Base-by-base conservation (phyloP, 1,284 basidiomycete species). In the Tranzscheliella williamsii region DNA sequence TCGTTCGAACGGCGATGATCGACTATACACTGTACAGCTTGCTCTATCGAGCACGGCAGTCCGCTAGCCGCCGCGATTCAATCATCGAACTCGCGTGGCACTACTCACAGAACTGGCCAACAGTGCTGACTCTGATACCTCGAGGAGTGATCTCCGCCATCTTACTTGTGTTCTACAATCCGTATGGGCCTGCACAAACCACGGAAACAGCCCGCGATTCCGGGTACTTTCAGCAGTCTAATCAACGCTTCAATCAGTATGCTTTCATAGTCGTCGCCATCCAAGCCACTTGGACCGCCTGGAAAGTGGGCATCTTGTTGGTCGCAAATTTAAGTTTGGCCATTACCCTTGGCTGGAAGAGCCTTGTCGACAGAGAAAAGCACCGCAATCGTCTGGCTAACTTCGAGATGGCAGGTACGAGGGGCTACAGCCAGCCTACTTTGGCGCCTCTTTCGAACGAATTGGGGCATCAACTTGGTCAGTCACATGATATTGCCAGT, bases 21-120 rank as follows among this genome's bases (percentile, higher is more conserved):
- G 58, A 58, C 23, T 64, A 53, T 30, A 41, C 55, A 13, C 54
- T 65, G n/a, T 70, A 68, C 46, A 66, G 61, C 21, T 29, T 70
- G 24, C 49, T 70, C 27, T 66, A 65, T 31, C 55, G 57, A 8
- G 46, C 58, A 9, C 60, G 62, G 13, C 30, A 34, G 26, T 36
- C 37, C 15, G 56, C 56, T 18, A 34, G 24, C 15, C 40, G 38
- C 6, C 31, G 50, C n/a, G 61, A 66, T 32, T 38, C 46, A 15
- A 32, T 48, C 24, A 67, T 65, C 44, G 67, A 70, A 27, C 45
- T 60, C 5, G 57, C 42, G 20, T 70, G 67, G 67, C 55, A 50
- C 45, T 54, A 50, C 23, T 62, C 60, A 21, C 67, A 70, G 40
- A 70, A 70, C 34, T 70, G 67, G 64, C 67, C 67, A 1, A 70